These are phyloP conservation scores for Alternaria ethzedia DNA, from an alignment of 2,329 filamentous ascomycete genomes.

Conservation along the genomic window DNA sequence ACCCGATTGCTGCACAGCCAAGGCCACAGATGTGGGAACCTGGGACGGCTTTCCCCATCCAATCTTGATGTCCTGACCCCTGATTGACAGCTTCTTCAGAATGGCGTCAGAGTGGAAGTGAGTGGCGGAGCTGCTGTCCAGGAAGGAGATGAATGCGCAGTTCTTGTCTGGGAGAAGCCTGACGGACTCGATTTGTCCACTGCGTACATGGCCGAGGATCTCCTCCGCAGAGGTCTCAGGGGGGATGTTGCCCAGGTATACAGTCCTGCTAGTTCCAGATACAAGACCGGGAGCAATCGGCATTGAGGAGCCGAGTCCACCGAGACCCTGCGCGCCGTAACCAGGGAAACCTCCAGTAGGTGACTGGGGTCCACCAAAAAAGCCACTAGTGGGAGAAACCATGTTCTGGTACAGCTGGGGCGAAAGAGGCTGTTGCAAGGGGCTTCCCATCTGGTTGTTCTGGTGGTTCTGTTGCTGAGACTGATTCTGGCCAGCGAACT, in stretches of 20 bases:
- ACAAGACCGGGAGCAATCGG: constrained; percentile 79
- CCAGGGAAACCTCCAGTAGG: constrained; percentile 78
- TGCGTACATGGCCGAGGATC: constrained; percentile 93
- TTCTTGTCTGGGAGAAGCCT: constrained; percentile 97
- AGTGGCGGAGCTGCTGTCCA: constrained; percentile 95
- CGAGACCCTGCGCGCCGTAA: constrained; percentile 64
- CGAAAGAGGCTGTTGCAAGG: constrained; percentile 73
- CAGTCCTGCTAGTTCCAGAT: constrained; percentile 91
- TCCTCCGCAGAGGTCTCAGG: constrained; percentile 96
- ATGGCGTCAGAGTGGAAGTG: constrained; percentile 99
- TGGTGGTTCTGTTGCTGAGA: constrained; percentile 65
- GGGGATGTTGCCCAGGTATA: constrained; percentile 98
- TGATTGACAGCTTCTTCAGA: constrained; percentile 98
- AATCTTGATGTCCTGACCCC: constrained; percentile 99
- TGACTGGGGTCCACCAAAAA: constrained; percentile 81
- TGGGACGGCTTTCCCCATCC: constrained; percentile 99
- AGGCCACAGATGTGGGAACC: constrained; percentile 94
- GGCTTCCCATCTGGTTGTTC: constrained; percentile 71
- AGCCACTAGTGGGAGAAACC: constrained; percentile 85
- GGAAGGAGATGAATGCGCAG: constrained; percentile 98
- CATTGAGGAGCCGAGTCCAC: constrained; percentile 74
- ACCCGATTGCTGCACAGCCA: constrained; percentile 95
- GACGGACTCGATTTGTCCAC: constrained; percentile 98
- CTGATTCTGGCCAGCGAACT: constrained; percentile 65
- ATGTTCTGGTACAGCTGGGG: constrained; percentile 84